Evolutionary conservation across 2,329 filamentous ascomycete species (phyloP), one percentile per base, ranked within the genome.

Genomic region (Byssoonygena ceratinophila): DNA sequence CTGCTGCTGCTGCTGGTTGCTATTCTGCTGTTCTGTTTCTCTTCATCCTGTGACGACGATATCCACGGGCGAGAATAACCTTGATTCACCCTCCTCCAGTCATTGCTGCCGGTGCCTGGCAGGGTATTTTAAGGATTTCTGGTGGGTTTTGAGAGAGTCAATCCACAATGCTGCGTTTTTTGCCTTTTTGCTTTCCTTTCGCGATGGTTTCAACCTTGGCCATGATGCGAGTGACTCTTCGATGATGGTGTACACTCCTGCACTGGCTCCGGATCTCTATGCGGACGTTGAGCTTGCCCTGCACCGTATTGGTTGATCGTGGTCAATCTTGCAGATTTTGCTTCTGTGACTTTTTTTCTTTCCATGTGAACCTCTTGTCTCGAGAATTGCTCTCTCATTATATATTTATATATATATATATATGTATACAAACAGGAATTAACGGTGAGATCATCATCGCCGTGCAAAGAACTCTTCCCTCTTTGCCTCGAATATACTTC

Each of bases 61-160:
- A 9, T 36, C n/a, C 34, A 32, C 27, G 48, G 34, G 36, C 47
- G 32, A 45, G 14, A 39, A 52, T 39, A 39, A 40, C 31, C 40
- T 36, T 46, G 41, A 46, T 36, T 37, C 31, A 7, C 32, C 16
- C 29, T 39, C 49, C 49, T 8, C 54, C 47, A 56, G 47, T 48
- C 37, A 36, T 34, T 18, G 34, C 25, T n/a, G 25, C 43, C 18
- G 50, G 55, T 57, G 51, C 55, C 55, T 54, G 52, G 46, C 32
- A 53, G 12, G 29, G 22, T 27, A 34, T 29, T n/a, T n/a, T n/a
- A n/a, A n/a, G n/a, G 34, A 43, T 18, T 51, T 36, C 22, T 16
- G 39, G 32, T 23, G 32, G 34, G 11, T 31, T 46, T 40, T 43
- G n/a, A 2, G n/a, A 47, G 22, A 34, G n/a, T n/a, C n/a, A 43